Evolutionary conservation across 2,329 filamentous ascomycete genomes (phyloP), one percentile per base, ranked within the genome.

Genomic region (Aspergillus cejpii): DNA sequence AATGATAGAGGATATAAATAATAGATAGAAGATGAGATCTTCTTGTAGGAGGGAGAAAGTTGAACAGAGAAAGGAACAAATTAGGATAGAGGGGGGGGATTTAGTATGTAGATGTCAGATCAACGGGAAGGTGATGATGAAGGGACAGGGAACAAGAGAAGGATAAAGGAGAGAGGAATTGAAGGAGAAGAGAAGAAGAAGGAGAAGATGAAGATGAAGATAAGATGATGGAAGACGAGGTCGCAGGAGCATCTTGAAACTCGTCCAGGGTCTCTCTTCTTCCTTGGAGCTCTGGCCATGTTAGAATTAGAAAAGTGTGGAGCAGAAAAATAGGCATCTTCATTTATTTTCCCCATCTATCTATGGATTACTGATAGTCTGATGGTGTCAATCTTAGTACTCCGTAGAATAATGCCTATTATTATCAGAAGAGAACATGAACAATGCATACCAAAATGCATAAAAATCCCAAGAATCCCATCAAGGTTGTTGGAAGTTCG

Each of bases 261-360:
- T 42, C 38, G 46, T 51, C 52, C 53, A 54, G 52, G 53, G 53
- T 56, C 52, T 24, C 52, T 24, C 23, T 24, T 24, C 23, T 49
- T 48, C 51, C 40, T 24, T 47, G 51, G 50, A 55, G 53, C 53
- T 55, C 53, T 54, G 53, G 49, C 51, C 53, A 55, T 53, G 40
- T 31, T 24, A 29, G 41, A 40, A 47, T 43, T 29, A 12, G 41
- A 36, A 46, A 44, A 23, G 31, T 17, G 31, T 34, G 31, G 31
- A 34, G 31, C 10, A 19, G 17, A 34, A 34, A 24, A 34, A 19
- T 34, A 34, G 31, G 31, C 31, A 34, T 34, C 31, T 34, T 34
- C 31, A 34, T 34, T 34, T 34, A 15, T 34, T 17, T n/a, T 17
- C 17, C 11, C 5, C 15, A 20, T 34, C 15, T 17, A 17, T 19